These are phyloP conservation scores for Brassica juncea DNA, from an alignment of 345 rosid species.

Conservation along the genomic window DNA sequence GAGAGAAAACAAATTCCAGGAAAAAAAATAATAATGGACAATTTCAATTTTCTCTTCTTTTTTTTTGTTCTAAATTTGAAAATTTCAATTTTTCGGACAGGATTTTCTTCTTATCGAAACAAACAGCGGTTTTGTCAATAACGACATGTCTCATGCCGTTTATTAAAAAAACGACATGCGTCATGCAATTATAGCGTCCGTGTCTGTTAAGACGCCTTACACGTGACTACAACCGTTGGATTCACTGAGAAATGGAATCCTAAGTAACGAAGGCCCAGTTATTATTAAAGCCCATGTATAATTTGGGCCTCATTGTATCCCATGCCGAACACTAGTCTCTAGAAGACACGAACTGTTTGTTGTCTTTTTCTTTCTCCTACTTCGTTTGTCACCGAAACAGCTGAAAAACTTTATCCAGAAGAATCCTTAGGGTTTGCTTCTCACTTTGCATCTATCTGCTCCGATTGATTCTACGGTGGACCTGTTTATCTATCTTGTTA, in stretches of 20 bases:
- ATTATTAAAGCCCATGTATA: not conserved
- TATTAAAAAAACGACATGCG: conserved; percentile 13
- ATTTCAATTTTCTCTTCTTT: not conserved
- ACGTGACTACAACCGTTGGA: conserved; percentile 44
- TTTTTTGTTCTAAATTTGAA: not conserved
- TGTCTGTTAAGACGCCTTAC: conserved; percentile 24
- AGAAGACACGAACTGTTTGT: not conserved
- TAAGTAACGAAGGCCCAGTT: conserved; percentile 25
- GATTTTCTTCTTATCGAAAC: not conserved
- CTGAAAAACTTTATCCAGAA: conserved; percentile 11
- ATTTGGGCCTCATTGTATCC: not conserved
- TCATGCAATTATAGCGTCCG: conserved; percentile 35
- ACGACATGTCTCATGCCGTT: conserved; percentile 3
- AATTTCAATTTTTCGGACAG: not conserved
- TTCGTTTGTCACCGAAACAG: conserved; percentile 3
- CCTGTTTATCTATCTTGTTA: not conserved
- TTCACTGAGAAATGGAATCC: conserved; percentile 32
- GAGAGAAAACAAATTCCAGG: conserved; percentile 37
- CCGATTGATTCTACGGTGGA: conserved; percentile 1
- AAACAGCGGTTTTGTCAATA: conserved; percentile 28
- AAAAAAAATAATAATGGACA: not conserved
- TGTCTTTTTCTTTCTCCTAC: not conserved
- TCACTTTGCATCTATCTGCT: not conserved
- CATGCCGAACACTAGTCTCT: not conserved
- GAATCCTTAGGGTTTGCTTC: conserved; percentile 17